A percentile compares a stretch with the other conserved stretches of the same genome.
Conservation (phyloP, 805 yeast species). For the Saturnispora hagleri region DNA sequence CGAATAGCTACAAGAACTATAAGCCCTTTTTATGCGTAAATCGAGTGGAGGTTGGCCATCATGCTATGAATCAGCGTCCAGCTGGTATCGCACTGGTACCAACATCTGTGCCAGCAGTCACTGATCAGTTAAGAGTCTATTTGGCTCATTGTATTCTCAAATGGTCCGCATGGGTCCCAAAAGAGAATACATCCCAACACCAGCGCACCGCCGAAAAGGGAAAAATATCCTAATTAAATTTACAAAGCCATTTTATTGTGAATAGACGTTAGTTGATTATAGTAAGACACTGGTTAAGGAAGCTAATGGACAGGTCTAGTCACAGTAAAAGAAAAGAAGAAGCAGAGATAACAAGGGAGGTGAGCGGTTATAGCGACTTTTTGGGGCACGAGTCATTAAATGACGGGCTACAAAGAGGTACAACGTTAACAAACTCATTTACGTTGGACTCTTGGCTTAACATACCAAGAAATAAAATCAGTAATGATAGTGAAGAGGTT, state of each 20-base stretch:
- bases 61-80: no score
- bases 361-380: neutral
- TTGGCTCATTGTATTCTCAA: neutral
- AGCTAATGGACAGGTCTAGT: neutral
- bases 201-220: neutral
- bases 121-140: neutral
- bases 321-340: neutral
- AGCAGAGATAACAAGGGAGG: neutral
- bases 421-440: neutral
- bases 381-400: neutral
- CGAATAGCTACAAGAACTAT: neutral
- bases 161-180: neutral
- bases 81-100: neutral
- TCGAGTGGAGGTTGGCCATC: no score
- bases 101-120: no score
- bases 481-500: neutral
- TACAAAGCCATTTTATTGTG: neutral
- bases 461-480: neutral
- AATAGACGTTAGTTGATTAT: neutral
- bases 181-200: neutral
- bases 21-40: neutral
- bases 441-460: constrained; percentile 5
- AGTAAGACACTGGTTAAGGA: neutral
- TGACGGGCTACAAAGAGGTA: neutral
- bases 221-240: neutral